A percentile compares a stretch with the other conserved stretches of the same genome.
Evolutionary conservation across 768 basidiomycete species (phyloP).

Genomic region (Termitomyces sp.): DNA sequence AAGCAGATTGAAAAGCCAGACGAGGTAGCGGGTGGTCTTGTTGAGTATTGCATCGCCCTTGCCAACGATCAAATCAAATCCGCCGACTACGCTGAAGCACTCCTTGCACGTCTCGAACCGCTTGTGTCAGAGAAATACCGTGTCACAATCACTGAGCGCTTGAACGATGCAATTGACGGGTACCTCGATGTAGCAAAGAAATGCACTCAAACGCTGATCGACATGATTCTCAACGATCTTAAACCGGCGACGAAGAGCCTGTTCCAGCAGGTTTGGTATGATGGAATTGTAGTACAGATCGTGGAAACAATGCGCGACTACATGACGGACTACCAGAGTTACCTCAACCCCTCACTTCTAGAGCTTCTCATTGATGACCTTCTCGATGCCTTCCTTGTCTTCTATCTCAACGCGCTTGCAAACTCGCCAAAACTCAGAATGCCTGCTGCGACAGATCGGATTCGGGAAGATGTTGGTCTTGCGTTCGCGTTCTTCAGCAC

Average conservation of each 20-base stretch:
- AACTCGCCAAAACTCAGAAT: slow-evolving; percentile 84
- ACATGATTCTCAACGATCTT: slow-evolving; percentile 93
- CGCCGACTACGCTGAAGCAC: slow-evolving; percentile 88
- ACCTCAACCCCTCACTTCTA: slow-evolving; percentile 86
- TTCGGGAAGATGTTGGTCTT: slow-evolving; percentile 77
- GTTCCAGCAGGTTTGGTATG: slow-evolving; percentile 89
- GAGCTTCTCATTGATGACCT: slow-evolving; percentile 93
- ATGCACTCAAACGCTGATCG: slow-evolving; percentile 92
- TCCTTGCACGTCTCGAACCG: slow-evolving; percentile 82
- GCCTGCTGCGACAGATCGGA: slow-evolving; percentile 79
- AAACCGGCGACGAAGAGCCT: slow-evolving; percentile 82
- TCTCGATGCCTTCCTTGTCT: slow-evolving; percentile 84
- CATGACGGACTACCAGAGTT: slow-evolving; percentile 91
- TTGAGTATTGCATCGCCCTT: slow-evolving; percentile 94
- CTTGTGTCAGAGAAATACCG: slow-evolving; percentile 94
- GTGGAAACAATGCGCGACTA: slow-evolving; percentile 96
- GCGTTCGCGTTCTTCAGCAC: slow-evolving; percentile 80
- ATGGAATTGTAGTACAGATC: slow-evolving; percentile 82
- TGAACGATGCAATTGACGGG: slow-evolving; percentile 97
- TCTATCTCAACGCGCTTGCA: slow-evolving; percentile 85
- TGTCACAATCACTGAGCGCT: slow-evolving; percentile 72
- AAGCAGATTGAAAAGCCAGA: slow-evolving; percentile 87
- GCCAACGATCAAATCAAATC: slow-evolving; percentile 98
- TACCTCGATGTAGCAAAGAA: slow-evolving; percentile 98
- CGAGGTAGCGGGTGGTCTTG: slow-evolving; percentile 82